Evolutionary conservation across 192 early-diverging fungal species (phyloP).

Genomic region (Lobosporangium transversale): DNA sequence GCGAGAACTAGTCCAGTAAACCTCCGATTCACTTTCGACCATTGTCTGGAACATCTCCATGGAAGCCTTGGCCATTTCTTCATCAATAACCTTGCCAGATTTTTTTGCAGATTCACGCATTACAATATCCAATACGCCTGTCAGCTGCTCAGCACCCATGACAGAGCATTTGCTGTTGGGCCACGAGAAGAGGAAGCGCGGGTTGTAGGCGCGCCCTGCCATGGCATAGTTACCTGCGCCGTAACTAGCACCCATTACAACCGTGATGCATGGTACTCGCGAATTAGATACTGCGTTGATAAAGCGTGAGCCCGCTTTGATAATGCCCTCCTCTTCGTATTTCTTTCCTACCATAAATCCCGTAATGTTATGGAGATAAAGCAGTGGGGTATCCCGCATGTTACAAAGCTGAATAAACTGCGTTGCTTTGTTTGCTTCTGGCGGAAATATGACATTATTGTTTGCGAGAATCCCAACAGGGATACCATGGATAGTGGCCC

Average conservation of each 20-base stretch:
- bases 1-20: slow-evolving; percentile 68
- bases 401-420: slow-evolving; percentile 77
- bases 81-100: slow-evolving; percentile 61
- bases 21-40: slow-evolving; percentile 69
- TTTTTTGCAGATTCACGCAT: slow-evolving; percentile 66
- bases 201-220: slow-evolving; percentile 72
- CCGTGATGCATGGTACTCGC: slow-evolving; percentile 65
- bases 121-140: slow-evolving; percentile 71
- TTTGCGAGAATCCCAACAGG: slow-evolving; percentile 75
- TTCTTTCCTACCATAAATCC: slow-evolving; percentile 76
- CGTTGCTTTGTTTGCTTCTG: slow-evolving; percentile 73
- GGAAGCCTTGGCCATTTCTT: slow-evolving; percentile 56
- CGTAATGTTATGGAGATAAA: slow-evolving; percentile 74
- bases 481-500: slow-evolving; percentile 71
- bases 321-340: slow-evolving; percentile 74
- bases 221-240: slow-evolving; percentile 78
- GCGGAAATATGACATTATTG: slow-evolving; percentile 69
- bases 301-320: slow-evolving; percentile 72
- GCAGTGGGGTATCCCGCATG: slow-evolving; percentile 62
- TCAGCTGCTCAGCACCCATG: slow-evolving; percentile 75
- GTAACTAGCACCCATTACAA: slow-evolving; percentile 73
- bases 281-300: slow-evolving; percentile 75
- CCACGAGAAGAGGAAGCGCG: slow-evolving; percentile 72
- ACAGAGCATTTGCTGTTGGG: slow-evolving; percentile 73
- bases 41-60: slow-evolving; percentile 60